Evolutionary conservation across 169 alveolate species (phyloP).

Genomic region (Plasmodium falciparum): DNA sequence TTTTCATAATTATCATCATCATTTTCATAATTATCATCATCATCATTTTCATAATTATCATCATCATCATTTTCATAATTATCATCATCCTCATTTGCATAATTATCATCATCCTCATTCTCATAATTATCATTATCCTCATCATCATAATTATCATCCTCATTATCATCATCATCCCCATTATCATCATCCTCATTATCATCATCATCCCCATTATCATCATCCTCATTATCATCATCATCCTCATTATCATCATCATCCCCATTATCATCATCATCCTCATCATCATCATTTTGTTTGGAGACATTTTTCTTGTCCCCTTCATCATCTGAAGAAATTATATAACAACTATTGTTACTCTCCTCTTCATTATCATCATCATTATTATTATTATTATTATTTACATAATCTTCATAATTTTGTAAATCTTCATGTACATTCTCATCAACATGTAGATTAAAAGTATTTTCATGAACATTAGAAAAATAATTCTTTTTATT

Average conservation of each 20-base stretch:
- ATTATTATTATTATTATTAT: slow-evolving; percentile 8
- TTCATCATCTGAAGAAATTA: slow-evolving; percentile 56
- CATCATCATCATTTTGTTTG: neutral
- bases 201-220: slow-evolving; percentile 11
- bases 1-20: neutral
- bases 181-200: neutral
- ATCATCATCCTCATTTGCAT: neutral
- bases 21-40: neutral
- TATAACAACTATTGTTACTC: slow-evolving; percentile 39
- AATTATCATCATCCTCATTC: too few relatives aligned
- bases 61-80: neutral
- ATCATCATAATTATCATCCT: too few relatives aligned
- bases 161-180: too few relatives aligned
- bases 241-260: neutral
- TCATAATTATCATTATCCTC: too few relatives aligned
- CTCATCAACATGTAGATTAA: neutral
- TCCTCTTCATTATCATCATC: neutral
- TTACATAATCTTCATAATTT: neutral
- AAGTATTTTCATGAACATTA: neutral
- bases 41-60: neutral
- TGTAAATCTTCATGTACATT: neutral
- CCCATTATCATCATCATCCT: neutral
- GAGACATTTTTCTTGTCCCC: neutral
- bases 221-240: neutral
- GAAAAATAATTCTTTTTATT: neutral